Evolutionary conservation across 1,284 basidiomycete genomes (phyloP).

Genomic region (Apiotrichum veenhuisii): DNA sequence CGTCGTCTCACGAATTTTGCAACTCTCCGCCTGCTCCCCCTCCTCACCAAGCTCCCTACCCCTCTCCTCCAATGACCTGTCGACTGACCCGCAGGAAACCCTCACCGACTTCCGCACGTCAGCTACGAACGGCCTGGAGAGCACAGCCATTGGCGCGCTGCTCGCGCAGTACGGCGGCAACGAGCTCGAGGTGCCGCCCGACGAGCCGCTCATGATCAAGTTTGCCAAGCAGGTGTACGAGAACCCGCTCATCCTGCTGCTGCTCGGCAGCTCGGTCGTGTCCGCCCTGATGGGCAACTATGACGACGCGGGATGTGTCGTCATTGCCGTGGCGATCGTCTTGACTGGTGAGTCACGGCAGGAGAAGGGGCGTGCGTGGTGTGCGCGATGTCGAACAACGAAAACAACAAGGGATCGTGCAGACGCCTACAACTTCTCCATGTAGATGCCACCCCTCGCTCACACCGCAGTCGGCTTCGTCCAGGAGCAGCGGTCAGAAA

Average conservation of each 20-base stretch:
- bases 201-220: conserved; percentile 76
- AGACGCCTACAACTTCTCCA: too few relatives aligned
- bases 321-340: conserved; percentile 88
- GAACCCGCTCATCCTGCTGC: conserved; percentile 81
- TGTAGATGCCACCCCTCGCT: conserved; percentile 1
- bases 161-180: conserved; percentile 77
- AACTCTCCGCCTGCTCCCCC: too few relatives aligned
- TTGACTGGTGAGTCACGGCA: conserved; percentile 71
- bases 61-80: too few relatives aligned
- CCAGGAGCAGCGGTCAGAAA: conserved; percentile 90
- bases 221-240: conserved; percentile 87
- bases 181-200: conserved; percentile 82
- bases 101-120: conserved; percentile 59
- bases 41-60: too few relatives aligned
- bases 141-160: conserved; percentile 63
- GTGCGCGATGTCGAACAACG: too few relatives aligned
- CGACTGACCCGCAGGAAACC: too few relatives aligned
- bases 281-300: conserved; percentile 87
- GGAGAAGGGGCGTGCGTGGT: too few relatives aligned
- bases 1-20: too few relatives aligned
- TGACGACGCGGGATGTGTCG: conserved; percentile 91
- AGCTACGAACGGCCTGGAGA: conserved; percentile 60
- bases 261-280: conserved; percentile 81
- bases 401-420: too few relatives aligned
- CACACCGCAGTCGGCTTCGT: conserved; percentile 76